Evolutionary conservation across 2,329 filamentous ascomycete species (phyloP), one percentile per base, ranked within the genome.

Genomic region (Clarireedia paspali): DNA sequence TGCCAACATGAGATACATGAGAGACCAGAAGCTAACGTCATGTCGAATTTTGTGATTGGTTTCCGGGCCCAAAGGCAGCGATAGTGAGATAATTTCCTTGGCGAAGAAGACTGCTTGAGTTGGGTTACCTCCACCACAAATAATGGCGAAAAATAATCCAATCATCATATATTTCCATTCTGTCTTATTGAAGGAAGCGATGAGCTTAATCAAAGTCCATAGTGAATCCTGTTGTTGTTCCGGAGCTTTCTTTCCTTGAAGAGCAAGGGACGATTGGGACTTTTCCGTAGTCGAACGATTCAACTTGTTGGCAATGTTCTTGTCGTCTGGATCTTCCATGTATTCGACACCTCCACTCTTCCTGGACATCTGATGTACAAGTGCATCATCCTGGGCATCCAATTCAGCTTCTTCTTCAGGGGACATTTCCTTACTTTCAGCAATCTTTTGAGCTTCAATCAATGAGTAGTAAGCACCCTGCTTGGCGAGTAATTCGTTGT

Each of bases 1-100:
- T 2, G 84, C 91, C 54, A 96, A 77, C 80, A 95, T 91, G 61
- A 91, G 78, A 71, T 87, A 96, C 90, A 96, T 95, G 65, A 84
- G 74, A 56, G 83, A 85, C 90, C 90, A 96, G 70, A 96, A 96
- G 67, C 90, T 83, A 20, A 87, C 84, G 57, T 92, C 81, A 17
- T 78, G 75, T 62, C 85, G 81, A 52, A 95, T 77, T 53, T 26
- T 44, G 17, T 60, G 47, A 15, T 24, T 5, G 71, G 26, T 76
- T 81, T 24, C 26, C 40, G 58, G 26, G 23, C 23, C 20, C 36
- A 59, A 23, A 20, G 62, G 47, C 23, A 5, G 38, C 9, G 85
- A 82, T 12, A 94, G 77, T 7, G 84, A 82, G 58, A 82, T 81
- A 70, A 97, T 91, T 57, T 90, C 81, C 71, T 96, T 96, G 65